Conservation (phyloP, 1,284 basidiomycete species). For the Calocybe gambosa region DNA sequence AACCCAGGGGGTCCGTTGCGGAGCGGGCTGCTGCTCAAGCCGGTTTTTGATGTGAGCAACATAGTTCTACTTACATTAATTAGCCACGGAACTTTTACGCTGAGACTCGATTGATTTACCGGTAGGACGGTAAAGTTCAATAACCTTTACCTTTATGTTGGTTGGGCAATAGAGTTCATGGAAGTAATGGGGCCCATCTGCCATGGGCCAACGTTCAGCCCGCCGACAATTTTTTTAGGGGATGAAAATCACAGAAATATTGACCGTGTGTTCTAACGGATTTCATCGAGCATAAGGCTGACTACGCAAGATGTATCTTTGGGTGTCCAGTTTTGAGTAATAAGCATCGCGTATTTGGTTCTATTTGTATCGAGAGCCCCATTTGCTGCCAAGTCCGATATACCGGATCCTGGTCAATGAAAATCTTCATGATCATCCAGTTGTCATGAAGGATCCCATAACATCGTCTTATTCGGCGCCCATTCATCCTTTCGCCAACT, state of each 20-base stretch:
- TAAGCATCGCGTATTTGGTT: neutral
- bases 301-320: too few relatives aligned
- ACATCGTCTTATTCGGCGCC: conserved; percentile 1
- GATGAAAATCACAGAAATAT: neutral
- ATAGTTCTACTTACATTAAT: neutral
- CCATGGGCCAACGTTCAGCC: neutral
- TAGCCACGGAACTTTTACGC: neutral
- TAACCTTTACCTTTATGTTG: neutral
- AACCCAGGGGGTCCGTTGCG: conserved; percentile 67
- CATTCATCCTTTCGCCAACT: conserved; percentile 28
- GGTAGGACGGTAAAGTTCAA: neutral
- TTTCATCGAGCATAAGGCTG: too few relatives aligned
- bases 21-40: conserved; percentile 68
- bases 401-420: neutral
- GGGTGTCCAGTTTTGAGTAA: neutral
- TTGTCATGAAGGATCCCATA: conserved; percentile 4
- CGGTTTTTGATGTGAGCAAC: conserved; percentile 38
- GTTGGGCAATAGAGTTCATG: neutral
- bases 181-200: neutral
- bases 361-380: neutral
- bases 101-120: neutral
- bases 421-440: neutral
- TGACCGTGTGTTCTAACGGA: neutral
- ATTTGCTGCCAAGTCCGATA: neutral
- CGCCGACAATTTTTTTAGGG: neutral